Evolutionary conservation across 2,329 filamentous ascomycete genomes (phyloP), one percentile per base, ranked within the genome.

Genomic region (Ophiosphaerella herpotricha): DNA sequence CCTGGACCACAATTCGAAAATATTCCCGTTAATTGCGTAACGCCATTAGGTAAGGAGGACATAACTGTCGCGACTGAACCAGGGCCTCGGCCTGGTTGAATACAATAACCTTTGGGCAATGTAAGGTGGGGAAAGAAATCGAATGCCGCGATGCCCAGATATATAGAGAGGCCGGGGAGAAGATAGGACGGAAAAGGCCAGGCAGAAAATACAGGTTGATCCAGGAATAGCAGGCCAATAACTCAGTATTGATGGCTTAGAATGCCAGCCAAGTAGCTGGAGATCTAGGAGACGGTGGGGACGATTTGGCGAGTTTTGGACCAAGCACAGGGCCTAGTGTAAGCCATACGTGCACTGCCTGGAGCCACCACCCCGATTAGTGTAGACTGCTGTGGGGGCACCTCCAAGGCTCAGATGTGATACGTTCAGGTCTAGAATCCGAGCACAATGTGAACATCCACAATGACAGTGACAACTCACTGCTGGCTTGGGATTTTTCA

Each of bases 1-100:
- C 50, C 54, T n/a, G 54, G 52, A 2, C 59, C 59, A 39, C 59
- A 62, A 35, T 60, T 62, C 5, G 52, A 55, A 31, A 60, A 62
- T 21, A 50, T 7, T 2, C 59, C 59, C 12, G 37, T 16, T 12
- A 55, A 57, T 26, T 58, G 43, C 23, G 50, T 58, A 33, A 55
- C 40, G 5, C 50, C 35, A 35, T 54, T 57, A 18, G 49, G 44
- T 41, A 42, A 39, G 7, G 34, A 33, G 6, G 26, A 18, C 39
- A 50, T 38, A 4, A 14, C 23, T 31, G 14, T 5, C 26, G 26
- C 26, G 26, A 29, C 26, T 29, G 11, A 29, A 8, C 26, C 2
- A 11, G 26, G 26, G 26, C 26, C 26, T 29, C 6, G 3, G 6
- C 6, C 26, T 8, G 6, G 11, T 7, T 1, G 11, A 11, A 29